Evolutionary conservation across 345 rosid species (phyloP), one percentile per base, ranked within the genome.

Genomic region (Gossypium mustelinum): DNA sequence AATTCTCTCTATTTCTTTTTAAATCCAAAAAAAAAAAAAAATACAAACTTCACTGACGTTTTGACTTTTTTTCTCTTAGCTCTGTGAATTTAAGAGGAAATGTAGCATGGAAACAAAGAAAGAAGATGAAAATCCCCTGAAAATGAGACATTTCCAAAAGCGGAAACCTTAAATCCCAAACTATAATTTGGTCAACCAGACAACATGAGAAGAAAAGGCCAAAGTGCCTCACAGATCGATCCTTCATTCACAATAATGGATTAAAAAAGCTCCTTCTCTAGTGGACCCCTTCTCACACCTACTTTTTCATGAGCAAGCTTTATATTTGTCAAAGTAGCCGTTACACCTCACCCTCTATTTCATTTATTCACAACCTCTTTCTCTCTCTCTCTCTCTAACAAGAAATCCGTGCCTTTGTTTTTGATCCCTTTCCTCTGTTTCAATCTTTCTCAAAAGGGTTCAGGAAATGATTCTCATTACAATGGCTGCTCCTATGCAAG

Each of bases 271-370:
- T 48, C 72, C 3, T 22, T 41, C 47, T 29, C 1, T 14, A 1
- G 43, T 48, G 72, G 72, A 50, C 44, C 60, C 59, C 16, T 68
- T 69, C 66, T 11, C 20, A 2, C 9, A 41, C 65, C 65, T 14
- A 75, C 54, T 52, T 75, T 66, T 56, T 20, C 77, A 66, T 55
- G 54, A 65, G 34, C 47, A 17, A 51, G 39, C 56, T 22, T 73
- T 50, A 14, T 64, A 65, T 43, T 68, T 77, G 76, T 89, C 91
- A 83, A 89, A 86, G 80, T 93, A 91, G 91, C 98, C 97, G 98
- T 91, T 89, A 72, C 80, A 81, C 83, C 89, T 25, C 79, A 16
- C 25, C 86, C 50, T 44, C 75, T 18, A 4, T 43, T 18, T 73
- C 55, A 76, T 78, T 81, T 77, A 81, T 72, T 60, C 71, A 64